Base-by-base conservation (phyloP, 345 rosid species). In the Linum usitatissimum region DNA sequence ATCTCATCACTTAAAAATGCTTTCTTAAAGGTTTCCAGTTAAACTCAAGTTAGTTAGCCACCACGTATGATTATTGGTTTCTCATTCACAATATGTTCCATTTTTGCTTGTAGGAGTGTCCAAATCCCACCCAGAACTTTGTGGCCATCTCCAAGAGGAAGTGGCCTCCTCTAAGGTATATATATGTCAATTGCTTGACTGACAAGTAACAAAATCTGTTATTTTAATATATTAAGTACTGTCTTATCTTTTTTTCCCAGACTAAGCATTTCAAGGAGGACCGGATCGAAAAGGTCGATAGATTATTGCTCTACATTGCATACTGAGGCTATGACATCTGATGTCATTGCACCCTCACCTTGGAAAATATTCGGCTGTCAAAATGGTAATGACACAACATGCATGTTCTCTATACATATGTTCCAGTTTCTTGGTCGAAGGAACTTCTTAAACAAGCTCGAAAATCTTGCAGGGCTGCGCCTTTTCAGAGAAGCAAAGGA, bases 361-460 rank as follows among this genome's bases (percentile, higher is more conserved):
- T 93, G 96, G 99, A 93, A 83, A 76, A 87, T 93, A 20, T 90
- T 93, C 62, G 99, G 99, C 59, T 90, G 97, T 76, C 90, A 81
- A 71, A 93, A 90, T 76, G 97, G 97, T 83, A 80, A 67, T 23
- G 66, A 59, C 30, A 18, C 6, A 55, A 3, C 14, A 58, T 58
- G 67, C 65, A 30, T 55, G 49, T 56, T 49, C 10, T 66, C 10
- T 57, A 66, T 57, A 30, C 34, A n/a, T 21, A n/a, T 15, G 54
- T 62, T 65, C 64, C 57, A 45, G 4, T 45, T 1, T 45, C 28
- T 0, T 23, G 28, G 2, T 23, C 1, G 28, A 23, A 23, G 1
- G 1, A 23, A 23, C 28, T 1, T 2, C 10, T 45, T 45, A 45
- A 10, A 0, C 7, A 45, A 45, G 15, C 3, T 45, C 17, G 51